Evolutionary conservation across 1,284 basidiomycete species (phyloP).

Genomic region (Pseudozyma pruni): DNA sequence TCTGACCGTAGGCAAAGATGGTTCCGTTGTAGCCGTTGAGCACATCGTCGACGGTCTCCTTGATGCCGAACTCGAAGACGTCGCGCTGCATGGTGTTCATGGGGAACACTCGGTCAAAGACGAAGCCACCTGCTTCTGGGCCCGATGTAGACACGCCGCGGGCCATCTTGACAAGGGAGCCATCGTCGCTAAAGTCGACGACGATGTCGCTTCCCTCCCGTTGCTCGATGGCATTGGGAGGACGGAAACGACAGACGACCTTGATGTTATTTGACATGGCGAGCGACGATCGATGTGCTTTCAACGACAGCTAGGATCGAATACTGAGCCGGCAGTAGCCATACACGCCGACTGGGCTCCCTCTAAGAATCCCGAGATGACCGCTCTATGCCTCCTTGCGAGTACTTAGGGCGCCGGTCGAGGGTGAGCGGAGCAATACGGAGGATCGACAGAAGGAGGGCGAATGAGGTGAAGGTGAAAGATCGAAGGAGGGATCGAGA

Average conservation of each 20-base stretch:
- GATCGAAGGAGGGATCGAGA: too few species aligned
- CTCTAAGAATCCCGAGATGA: too few species aligned
- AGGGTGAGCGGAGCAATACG: too few species aligned
- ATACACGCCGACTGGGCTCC: too few species aligned
- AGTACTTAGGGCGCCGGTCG: too few species aligned
- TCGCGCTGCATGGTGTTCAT: slow-evolving; percentile 91
- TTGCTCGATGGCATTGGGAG: slow-evolving; percentile 89
- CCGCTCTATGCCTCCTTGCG: neutral
- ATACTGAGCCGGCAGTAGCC: too few species aligned
- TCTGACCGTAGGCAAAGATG: slow-evolving; percentile 95
- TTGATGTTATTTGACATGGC: slow-evolving; percentile 65
- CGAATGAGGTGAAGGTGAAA: too few species aligned
- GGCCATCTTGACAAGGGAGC: slow-evolving; percentile 78
- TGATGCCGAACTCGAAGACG: slow-evolving; percentile 98
- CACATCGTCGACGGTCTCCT: slow-evolving; percentile 82
- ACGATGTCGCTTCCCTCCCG: slow-evolving; percentile 90
- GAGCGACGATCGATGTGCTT: neutral
- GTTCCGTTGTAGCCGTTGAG: slow-evolving; percentile 96
- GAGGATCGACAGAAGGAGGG: too few species aligned
- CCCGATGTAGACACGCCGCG: slow-evolving; percentile 62
- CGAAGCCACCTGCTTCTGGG: slow-evolving; percentile 83
- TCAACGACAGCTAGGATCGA: too few species aligned
- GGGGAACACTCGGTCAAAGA: slow-evolving; percentile 95
- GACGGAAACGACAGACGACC: slow-evolving; percentile 77
- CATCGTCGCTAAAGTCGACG: slow-evolving; percentile 84